Evolutionary conservation across 2,329 filamentous ascomycete species (phyloP), one percentile per base, ranked within the genome.

Genomic region (Colletotrichum ledebouriae): DNA sequence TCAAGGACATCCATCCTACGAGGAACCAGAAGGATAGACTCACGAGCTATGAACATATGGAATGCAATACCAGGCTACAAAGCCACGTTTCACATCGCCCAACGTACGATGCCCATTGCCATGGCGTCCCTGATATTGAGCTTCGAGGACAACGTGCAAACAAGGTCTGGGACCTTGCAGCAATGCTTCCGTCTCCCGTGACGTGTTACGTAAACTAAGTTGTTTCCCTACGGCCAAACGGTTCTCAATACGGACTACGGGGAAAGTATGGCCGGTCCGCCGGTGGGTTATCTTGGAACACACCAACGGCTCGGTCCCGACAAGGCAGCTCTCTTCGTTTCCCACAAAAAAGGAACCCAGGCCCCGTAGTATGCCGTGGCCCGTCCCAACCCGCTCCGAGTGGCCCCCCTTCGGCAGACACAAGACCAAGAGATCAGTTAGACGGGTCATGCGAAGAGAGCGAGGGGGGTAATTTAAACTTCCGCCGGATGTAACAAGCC

Each of bases 11-110:
- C 61, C 49, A 69, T 66, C 61, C 66, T 44, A 50, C 44, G 25
- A 63, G 62, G 60, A 59, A 63, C 37, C 37, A 56, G 52, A 63
- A 67, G 71, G 67, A 73, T 74, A 73, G 72, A 73, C 63, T 72
- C 64, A 74, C 62, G 73, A 73, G 71, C 69, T 72, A 72, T 60
- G 71, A 67, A 67, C 44, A 70, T 55, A 63, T 47, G 22, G 42
- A 63, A 63, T 59, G 63, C 58, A 73, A 68, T 68, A 64, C 33
- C 34, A 69, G 66, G 66, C 66, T 67, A 37, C 33, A 6, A 42
- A 56, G 56, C 65, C 66, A 50, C 17, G 25, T 50, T 17, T 11
- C 12, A 56, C 20, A 47, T 44, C 41, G 46, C 37, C 34, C 34
- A 15, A 41, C 20, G 10, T 37, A 37, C 11, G 15, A 37, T 17